Conservation (phyloP, 2,329 filamentous ascomycete species). For the Dichotomopilus funicola region DNA sequence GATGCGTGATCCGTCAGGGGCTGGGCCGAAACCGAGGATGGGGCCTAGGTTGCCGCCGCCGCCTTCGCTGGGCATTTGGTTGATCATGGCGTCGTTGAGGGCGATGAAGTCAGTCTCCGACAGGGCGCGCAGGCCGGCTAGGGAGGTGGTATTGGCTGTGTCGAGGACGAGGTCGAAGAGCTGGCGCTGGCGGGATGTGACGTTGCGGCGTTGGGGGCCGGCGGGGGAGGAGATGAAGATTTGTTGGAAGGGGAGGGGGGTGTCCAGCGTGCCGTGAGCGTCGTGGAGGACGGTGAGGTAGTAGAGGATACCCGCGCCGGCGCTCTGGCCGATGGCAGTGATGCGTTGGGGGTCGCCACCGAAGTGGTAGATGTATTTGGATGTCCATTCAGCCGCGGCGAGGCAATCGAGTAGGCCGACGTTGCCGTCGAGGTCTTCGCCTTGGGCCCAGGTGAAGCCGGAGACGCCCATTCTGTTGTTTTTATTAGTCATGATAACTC, state of each 20-base stretch:
- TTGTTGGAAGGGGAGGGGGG: conserved; percentile 35
- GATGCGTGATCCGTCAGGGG: conserved; percentile 15
- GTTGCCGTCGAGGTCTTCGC: conserved; percentile 19
- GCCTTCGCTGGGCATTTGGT: conserved; percentile 9
- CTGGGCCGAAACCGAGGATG: conserved; percentile 17
- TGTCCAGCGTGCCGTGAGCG: conserved; percentile 25
- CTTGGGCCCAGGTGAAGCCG: conserved; percentile 14
- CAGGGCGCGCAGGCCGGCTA: background rate
- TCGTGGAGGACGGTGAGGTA: conserved; percentile 45
- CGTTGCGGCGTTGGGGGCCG: background rate
- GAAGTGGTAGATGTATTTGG: conserved; percentile 43
- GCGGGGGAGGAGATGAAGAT: background rate
- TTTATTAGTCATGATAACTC: background rate
- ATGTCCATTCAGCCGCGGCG: conserved; percentile 18
- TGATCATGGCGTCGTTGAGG: conserved; percentile 17
- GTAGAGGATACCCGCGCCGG: conserved; percentile 47
- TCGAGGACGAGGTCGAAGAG: background rate
- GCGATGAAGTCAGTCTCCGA: background rate
- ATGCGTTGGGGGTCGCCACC: conserved; percentile 46
- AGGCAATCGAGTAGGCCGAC: conserved; percentile 19
- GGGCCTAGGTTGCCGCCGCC: conserved; percentile 23
- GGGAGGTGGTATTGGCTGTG: background rate
- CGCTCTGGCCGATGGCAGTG: conserved; percentile 45
- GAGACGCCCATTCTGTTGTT: conserved; percentile 12
- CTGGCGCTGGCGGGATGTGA: background rate